Evolutionary conservation across 345 rosid genomes (phyloP).

Genomic region (Linum trigynum): DNA sequence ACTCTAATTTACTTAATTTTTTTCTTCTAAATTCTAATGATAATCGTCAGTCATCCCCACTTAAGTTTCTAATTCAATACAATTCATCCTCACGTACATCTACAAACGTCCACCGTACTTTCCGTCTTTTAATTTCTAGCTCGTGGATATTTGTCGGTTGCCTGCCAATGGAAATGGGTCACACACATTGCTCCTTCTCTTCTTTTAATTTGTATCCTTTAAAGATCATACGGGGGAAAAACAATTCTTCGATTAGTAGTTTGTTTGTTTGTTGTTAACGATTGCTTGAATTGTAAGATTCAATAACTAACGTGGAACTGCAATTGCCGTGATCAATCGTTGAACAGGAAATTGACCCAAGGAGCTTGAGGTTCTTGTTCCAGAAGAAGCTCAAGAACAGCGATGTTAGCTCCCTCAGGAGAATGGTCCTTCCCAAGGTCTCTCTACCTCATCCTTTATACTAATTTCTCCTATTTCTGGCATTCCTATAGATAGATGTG

Average conservation of each 20-base stretch:
- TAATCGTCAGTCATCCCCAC: too few relatives aligned
- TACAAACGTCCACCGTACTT: too few relatives aligned
- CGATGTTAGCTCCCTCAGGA: conserved; percentile 80
- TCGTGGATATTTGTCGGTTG: too few relatives aligned
- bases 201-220: too few relatives aligned
- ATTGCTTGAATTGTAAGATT: too few relatives aligned
- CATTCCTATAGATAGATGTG: neutral
- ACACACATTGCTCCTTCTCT: too few relatives aligned
- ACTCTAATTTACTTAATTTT: neutral
- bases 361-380: conserved; percentile 66
- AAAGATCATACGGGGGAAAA: too few relatives aligned
- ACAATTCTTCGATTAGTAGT: too few relatives aligned
- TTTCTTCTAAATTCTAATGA: neutral
- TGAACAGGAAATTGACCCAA: conserved; percentile 54
- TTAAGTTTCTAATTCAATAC: too few relatives aligned
- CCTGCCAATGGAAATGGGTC: too few relatives aligned
- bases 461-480: neutral
- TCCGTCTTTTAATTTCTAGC: too few relatives aligned
- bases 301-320: neutral
- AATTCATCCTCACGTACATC: too few relatives aligned
- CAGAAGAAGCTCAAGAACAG: conserved; percentile 93
- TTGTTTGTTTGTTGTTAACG: neutral
- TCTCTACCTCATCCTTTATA: neutral
- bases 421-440: conserved; percentile 97
- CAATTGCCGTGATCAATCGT: neutral